These are phyloP conservation scores for Vitis cinerea DNA, from an alignment of 164 flowering plant genomes.

Conservation along the genomic window DNA sequence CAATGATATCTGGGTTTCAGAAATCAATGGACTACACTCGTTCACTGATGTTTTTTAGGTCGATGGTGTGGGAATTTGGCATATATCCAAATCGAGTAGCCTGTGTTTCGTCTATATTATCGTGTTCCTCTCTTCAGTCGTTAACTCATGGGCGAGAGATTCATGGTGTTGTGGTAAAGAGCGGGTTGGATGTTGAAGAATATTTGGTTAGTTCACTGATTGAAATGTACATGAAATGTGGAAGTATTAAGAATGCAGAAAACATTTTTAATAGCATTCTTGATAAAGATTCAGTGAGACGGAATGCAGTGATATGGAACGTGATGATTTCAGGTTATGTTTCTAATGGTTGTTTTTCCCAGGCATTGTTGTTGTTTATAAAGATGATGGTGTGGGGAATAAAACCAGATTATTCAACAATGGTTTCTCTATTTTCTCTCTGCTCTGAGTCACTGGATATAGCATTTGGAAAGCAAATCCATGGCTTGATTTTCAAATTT, in stretches of 20 bases:
- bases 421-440: conserved; percentile 31
- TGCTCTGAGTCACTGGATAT: conserved; percentile 32
- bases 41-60: conserved; percentile 26
- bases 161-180: conserved; percentile 34
- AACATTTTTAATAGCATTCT: conserved; percentile 20
- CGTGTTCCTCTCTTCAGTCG: conserved; percentile 27
- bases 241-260: conserved; percentile 24
- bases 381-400: conserved; percentile 33
- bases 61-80: conserved; percentile 28
- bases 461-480: conserved; percentile 29
- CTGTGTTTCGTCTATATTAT: conserved; percentile 35
- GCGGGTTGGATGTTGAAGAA: conserved; percentile 29
- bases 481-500: conserved; percentile 16
- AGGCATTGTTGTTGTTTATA: conserved; percentile 28
- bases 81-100: conserved; percentile 28
- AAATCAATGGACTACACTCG: conserved; percentile 16
- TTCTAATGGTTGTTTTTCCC: conserved; percentile 20
- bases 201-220: conserved; percentile 33
- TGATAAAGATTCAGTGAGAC: conserved; percentile 11
- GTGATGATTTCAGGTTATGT: conserved; percentile 49
- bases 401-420: conserved; percentile 37
- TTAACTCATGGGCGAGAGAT: conserved; percentile 37
- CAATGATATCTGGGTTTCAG: conserved; percentile 41
- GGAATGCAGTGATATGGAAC: conserved; percentile 44
- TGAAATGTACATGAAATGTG: conserved; percentile 53